Conservation (phyloP, 2,329 filamentous ascomycete species). For the Ilyonectria mors-panacis region DNA sequence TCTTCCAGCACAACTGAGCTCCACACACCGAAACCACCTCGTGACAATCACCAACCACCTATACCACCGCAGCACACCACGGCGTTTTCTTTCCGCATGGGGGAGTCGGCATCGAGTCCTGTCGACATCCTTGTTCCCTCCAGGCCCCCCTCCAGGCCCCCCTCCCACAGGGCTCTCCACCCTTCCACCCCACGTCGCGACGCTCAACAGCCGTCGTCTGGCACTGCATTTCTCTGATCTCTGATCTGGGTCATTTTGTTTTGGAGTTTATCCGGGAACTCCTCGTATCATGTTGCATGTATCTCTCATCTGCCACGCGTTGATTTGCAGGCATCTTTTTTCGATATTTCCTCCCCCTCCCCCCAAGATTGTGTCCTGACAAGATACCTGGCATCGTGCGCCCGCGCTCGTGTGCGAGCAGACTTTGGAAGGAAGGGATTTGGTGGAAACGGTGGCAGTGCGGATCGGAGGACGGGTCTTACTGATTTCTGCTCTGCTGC, state of each 20-base stretch:
- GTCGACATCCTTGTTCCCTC: constrained; percentile 28
- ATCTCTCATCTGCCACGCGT: constrained; percentile 38
- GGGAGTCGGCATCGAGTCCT: constrained; percentile 22
- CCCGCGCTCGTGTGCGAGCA: constrained; percentile 33
- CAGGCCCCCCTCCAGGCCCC: constrained; percentile 16
- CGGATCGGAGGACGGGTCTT: constrained; percentile 46
- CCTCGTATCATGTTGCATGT: constrained; percentile 44
- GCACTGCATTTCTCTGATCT: constrained; percentile 33
- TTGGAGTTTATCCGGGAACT: constrained; percentile 48
- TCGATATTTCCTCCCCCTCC: constrained; percentile 30
- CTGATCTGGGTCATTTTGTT: constrained; percentile 38
- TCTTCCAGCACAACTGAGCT: constrained; percentile 71
- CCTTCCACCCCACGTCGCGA: constrained; percentile 29
- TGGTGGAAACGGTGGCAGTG: constrained; percentile 44
- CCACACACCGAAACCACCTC: constrained; percentile 4
- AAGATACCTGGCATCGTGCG: constrained; percentile 38
- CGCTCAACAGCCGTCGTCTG: constrained; percentile 27
- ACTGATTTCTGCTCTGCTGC: constrained; percentile 51
- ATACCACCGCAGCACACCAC: constrained; percentile 29
- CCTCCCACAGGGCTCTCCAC: constrained; percentile 17
- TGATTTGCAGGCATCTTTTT: constrained; percentile 40
- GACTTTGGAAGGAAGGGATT: constrained; percentile 40
- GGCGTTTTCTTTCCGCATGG: constrained; percentile 27
- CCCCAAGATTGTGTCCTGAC: constrained; percentile 37
- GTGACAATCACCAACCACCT: constrained; percentile 32